Evolutionary conservation across 345 rosid species (phyloP).

Genomic region (Salix caprea): DNA sequence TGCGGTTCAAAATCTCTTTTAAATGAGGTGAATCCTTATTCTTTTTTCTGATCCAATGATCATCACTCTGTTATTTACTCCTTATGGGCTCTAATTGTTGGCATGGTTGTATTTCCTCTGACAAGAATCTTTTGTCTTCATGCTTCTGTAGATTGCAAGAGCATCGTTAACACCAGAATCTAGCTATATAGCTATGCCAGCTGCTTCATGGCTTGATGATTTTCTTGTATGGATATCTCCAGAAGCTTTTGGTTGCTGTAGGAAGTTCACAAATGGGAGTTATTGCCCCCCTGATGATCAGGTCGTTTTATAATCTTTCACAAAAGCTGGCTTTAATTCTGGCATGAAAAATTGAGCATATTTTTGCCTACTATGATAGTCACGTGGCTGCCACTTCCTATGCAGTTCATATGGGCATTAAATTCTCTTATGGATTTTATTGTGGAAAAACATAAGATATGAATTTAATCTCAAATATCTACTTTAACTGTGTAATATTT

Average conservation of each 20-base stretch:
- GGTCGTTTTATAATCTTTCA: constrained; percentile 38
- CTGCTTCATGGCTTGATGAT: constrained; percentile 99
- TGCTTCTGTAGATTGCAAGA: constrained; percentile 58
- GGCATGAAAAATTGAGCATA: background rate
- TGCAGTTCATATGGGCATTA: background rate
- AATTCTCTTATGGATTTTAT: too few species aligned
- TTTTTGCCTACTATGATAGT: background rate
- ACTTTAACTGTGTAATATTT: background rate
- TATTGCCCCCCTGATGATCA: constrained; percentile 97
- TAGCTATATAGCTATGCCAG: constrained; percentile 96
- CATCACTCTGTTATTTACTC: background rate
- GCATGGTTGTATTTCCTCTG: constrained; percentile 2
- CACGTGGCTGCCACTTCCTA: background rate
- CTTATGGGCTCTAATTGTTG: background rate
- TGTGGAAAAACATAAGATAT: too few species aligned
- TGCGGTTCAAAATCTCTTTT: constrained; percentile 81
- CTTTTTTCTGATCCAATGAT: background rate
- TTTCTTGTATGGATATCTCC: constrained; percentile 98
- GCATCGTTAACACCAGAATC: constrained; percentile 76
- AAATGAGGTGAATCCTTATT: constrained; percentile 59
- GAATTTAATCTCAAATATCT: too few species aligned
- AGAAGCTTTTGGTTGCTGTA: constrained; percentile 97
- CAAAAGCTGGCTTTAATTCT: background rate
- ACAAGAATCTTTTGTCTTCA: constrained; percentile 12
- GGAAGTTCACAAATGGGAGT: constrained; percentile 84